Conservation (phyloP, 768 basidiomycete genomes). For the Boletellus sp. region DNA sequence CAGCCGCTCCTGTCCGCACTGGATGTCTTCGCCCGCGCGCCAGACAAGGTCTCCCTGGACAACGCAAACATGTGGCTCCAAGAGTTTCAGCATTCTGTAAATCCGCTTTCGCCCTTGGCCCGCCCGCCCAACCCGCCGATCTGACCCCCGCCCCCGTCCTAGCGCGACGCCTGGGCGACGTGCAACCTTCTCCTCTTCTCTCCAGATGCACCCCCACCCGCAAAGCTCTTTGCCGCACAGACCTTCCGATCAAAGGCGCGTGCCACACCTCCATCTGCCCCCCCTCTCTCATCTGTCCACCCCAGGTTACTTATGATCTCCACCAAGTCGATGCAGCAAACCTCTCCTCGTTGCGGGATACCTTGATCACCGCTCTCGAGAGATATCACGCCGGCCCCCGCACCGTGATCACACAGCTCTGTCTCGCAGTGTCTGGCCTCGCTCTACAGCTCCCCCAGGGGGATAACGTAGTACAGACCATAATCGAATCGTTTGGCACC, state of each 20-base stretch:
- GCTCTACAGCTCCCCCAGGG: conserved; percentile 87
- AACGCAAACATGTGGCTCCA: conserved; percentile 93
- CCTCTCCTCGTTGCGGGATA: conserved; percentile 79
- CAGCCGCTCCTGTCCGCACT: conserved; percentile 73
- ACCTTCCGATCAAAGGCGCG: conserved; percentile 92
- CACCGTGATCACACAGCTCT: conserved; percentile 84
- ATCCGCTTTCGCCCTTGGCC: conserved; percentile 71
- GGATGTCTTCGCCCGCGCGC: conserved; percentile 74
- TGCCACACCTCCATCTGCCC: conserved; percentile 8
- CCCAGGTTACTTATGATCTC: conserved; percentile 92
- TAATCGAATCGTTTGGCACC: conserved; percentile 84
- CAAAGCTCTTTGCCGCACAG: conserved; percentile 93
- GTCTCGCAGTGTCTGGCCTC: conserved; percentile 84
- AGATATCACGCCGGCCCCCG: conserved; percentile 73
- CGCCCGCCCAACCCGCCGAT: conserved; percentile 52
- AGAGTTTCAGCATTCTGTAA: conserved; percentile 99
- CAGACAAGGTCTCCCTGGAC: conserved; percentile 80
- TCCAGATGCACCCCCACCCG: conserved; percentile 70
- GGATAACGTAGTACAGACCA: conserved; percentile 71
- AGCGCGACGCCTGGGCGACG: conserved; percentile 96
- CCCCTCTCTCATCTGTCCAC: conserved; percentile 32
- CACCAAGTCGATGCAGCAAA: conserved; percentile 75
- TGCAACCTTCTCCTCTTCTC: conserved; percentile 88
- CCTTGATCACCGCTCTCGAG: conserved; percentile 73
- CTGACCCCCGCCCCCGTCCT: conserved; percentile 64